Conservation (phyloP, 2,329 filamentous ascomycete species). For the Diaporthe helianthi region DNA sequence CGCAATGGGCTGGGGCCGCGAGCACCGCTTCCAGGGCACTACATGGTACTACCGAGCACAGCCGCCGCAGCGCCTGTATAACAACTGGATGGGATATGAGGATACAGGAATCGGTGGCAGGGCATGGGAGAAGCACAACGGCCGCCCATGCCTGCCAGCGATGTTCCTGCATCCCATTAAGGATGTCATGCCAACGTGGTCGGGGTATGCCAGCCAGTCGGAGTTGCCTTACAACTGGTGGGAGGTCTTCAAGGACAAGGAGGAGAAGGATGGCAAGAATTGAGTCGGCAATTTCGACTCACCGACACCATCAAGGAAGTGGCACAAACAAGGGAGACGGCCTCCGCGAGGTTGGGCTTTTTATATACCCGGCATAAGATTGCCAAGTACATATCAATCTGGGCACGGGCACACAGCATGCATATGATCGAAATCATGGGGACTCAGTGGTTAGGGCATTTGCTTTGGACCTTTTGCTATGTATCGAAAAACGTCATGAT, state of each 20-base stretch:
- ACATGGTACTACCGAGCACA: conserved; percentile 69
- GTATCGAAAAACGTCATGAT: conserved; percentile 9
- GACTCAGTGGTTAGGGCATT: not conserved
- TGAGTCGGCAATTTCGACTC: not conserved
- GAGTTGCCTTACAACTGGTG: conserved; percentile 46
- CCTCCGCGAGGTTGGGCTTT: conserved; percentile 11
- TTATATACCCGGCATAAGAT: conserved; percentile 14
- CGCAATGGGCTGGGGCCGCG: conserved; percentile 66
- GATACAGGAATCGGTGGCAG: conserved; percentile 61
- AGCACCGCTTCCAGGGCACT: conserved; percentile 62
- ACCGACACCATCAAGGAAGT: not conserved
- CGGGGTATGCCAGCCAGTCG: conserved; percentile 51
- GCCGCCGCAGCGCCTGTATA: conserved; percentile 64
- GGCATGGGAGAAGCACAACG: conserved; percentile 63
- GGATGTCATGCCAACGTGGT: conserved; percentile 59
- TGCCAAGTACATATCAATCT: conserved; percentile 22
- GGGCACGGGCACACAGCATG: not conserved
- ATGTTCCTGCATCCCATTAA: conserved; percentile 68
- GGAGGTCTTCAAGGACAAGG: conserved; percentile 33
- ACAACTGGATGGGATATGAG: conserved; percentile 68
- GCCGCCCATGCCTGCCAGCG: conserved; percentile 64
- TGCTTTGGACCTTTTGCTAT: conserved; percentile 20
- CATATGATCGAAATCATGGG: not conserved
- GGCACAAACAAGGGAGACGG: not conserved
- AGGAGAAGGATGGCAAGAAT: conserved; percentile 18